These are phyloP conservation scores for Botrytis galanthina DNA, from an alignment of 2,329 filamentous ascomycete genomes.

Conservation along the genomic window DNA sequence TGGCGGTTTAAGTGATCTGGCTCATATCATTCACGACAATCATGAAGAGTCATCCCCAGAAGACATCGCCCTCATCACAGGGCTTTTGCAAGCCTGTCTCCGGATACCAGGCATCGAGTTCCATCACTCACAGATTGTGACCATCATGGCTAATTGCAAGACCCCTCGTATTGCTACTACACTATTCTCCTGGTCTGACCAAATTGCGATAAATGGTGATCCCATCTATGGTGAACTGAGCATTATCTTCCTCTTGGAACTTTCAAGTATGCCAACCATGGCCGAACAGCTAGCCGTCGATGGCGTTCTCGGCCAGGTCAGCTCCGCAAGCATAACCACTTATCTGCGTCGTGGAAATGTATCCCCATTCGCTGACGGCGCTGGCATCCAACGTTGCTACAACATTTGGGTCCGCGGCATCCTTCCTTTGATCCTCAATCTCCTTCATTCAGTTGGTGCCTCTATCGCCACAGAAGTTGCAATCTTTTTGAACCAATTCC, in stretches of 20 bases:
- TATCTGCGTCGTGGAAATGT: slow-evolving; percentile 70
- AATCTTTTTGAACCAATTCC: slow-evolving; percentile 86
- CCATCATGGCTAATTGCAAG: slow-evolving; percentile 67
- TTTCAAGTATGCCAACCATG: slow-evolving; percentile 76
- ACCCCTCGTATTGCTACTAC: slow-evolving; percentile 78
- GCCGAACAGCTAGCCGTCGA: slow-evolving; percentile 90
- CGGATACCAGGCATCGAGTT: slow-evolving; percentile 73
- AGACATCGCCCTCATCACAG: slow-evolving; percentile 84
- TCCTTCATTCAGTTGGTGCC: slow-evolving; percentile 76
- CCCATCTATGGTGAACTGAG: slow-evolving; percentile 93
- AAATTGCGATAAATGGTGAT: slow-evolving; percentile 72
- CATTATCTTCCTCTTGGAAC: slow-evolving; percentile 80
- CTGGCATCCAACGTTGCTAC: slow-evolving; percentile 71
- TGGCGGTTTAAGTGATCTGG: slow-evolving; percentile 77
- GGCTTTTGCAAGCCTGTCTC: slow-evolving; percentile 80
- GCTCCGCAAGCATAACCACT: slow-evolving; percentile 74
- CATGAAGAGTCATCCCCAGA: slow-evolving; percentile 64
- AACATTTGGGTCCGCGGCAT: slow-evolving; percentile 87
- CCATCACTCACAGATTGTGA: slow-evolving; percentile 67
- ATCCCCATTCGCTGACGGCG: slow-evolving; percentile 73
- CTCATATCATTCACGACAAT: slow-evolving; percentile 76
- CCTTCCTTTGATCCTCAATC: slow-evolving; percentile 82
- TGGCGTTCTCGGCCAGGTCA: slow-evolving; percentile 74
- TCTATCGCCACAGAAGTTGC: slow-evolving; percentile 82
- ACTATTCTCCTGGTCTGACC: slow-evolving; percentile 91